These are phyloP conservation scores for Iris macrosiphon DNA, from an alignment of 106 monocot species.

Conservation along the genomic window DNA sequence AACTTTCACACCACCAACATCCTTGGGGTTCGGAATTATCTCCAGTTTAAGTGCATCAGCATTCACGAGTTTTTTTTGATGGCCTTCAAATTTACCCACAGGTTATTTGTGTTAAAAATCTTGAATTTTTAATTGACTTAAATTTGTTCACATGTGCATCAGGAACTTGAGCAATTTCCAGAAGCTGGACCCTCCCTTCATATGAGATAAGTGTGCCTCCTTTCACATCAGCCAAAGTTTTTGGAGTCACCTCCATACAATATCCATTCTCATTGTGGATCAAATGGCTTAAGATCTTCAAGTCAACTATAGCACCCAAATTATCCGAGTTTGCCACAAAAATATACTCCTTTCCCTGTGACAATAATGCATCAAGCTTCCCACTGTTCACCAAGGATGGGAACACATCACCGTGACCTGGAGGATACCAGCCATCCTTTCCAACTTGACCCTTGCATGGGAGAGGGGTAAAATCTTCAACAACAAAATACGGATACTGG, in stretches of 20 bases:
- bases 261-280: slow-evolving; percentile 80
- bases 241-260: slow-evolving; percentile 93
- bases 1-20: slow-evolving; percentile 93
- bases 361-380: slow-evolving; percentile 71
- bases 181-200: slow-evolving; percentile 88
- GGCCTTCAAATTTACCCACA: slow-evolving; percentile 96
- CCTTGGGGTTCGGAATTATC: slow-evolving; percentile 99
- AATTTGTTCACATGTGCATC: slow-evolving; percentile 92
- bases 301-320: slow-evolving; percentile 77
- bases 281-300: slow-evolving; percentile 76
- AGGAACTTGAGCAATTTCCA: slow-evolving; percentile 98
- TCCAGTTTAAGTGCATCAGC: slow-evolving; percentile 96
- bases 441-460: slow-evolving; percentile 63
- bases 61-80: slow-evolving; percentile 85
- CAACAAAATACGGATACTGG: slow-evolving; percentile 83
- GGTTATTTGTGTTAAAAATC: slow-evolving; percentile 97
- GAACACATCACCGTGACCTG: slow-evolving; percentile 89
- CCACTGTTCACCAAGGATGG: slow-evolving; percentile 79
- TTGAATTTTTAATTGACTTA: slow-evolving; percentile 97
- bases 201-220: slow-evolving; percentile 91
- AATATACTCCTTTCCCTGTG: slow-evolving; percentile 88
- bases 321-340: slow-evolving; percentile 91
- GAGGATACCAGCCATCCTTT: slow-evolving; percentile 97
- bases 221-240: slow-evolving; percentile 96
- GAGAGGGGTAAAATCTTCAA: slow-evolving; percentile 69